Evolutionary conservation across 1,284 basidiomycete species (phyloP).

Genomic region (Pyrrhoderma noxium): DNA sequence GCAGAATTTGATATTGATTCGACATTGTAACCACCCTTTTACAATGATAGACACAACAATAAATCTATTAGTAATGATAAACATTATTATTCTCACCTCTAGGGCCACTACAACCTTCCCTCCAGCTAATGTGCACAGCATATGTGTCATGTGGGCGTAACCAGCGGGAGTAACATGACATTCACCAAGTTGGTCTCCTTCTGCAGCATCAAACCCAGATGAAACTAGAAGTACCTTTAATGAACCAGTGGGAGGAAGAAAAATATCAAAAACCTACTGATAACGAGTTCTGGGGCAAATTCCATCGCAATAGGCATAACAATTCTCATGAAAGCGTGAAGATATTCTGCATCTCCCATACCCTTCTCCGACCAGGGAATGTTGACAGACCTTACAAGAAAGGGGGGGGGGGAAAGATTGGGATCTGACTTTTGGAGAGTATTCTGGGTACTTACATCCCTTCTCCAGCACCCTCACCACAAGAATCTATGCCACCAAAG

Average conservation of each 20-base stretch:
- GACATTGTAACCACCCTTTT: conserved; percentile 91
- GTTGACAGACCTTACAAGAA: conserved; percentile 94
- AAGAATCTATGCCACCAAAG: conserved; percentile 81
- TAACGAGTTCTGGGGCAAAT: conserved; percentile 92
- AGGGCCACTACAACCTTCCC: conserved; percentile 90
- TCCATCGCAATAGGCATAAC: conserved; percentile 97
- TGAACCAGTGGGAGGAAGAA: neutral
- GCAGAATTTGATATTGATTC: conserved; percentile 85
- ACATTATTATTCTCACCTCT: conserved; percentile 55
- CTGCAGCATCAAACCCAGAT: conserved; percentile 95
- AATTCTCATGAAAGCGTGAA: conserved; percentile 92
- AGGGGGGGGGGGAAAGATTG: neutral
- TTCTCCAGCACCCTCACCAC: conserved; percentile 75
- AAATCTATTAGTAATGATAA: neutral
- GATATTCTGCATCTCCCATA: conserved; percentile 94
- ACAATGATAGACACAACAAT: conserved; percentile 1
- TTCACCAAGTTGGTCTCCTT: conserved; percentile 86
- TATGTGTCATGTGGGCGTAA: conserved; percentile 98
- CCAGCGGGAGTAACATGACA: conserved; percentile 90
- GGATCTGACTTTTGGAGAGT: neutral
- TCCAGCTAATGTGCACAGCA: conserved; percentile 83
- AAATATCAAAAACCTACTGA: conserved; percentile 55
- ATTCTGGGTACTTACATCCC: conserved; percentile 61
- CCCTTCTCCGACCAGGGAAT: conserved; percentile 88
- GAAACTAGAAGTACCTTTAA: conserved; percentile 58